phyloP scores from a whole-genome alignment of 1,284 basidiomycete species.

The Bondarzewia mesenterica region DNA sequence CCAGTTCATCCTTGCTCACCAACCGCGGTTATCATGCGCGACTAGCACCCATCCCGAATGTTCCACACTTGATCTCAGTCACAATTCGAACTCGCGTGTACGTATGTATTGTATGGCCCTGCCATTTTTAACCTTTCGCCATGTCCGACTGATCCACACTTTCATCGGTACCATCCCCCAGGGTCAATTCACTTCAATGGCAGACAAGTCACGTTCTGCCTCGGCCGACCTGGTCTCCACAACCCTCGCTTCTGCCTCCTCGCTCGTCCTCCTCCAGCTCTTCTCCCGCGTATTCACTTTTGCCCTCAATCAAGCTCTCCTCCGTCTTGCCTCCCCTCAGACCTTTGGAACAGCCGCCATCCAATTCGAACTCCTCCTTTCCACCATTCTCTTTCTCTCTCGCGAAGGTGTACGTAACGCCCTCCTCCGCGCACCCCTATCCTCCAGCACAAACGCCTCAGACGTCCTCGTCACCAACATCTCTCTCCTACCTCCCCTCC shows the following conservation, averaged over 20 bases:
- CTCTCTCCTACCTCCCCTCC: slow-evolving; percentile 22
- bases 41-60: no score
- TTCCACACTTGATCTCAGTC: no score
- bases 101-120: no score
- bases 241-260: slow-evolving; percentile 56
- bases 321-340: slow-evolving; percentile 79
- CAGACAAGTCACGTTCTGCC: background rate
- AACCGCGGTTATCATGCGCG: no score
- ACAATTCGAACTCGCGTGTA: no score
- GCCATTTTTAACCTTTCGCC: background rate
- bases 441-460: background rate
- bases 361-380: slow-evolving; percentile 81
- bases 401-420: slow-evolving; percentile 88
- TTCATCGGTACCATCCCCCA: background rate
- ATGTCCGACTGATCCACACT: background rate
- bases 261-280: slow-evolving; percentile 82
- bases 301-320: slow-evolving; percentile 78
- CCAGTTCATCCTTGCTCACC: no score
- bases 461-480: slow-evolving; percentile 20
- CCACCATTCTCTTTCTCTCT: slow-evolving; percentile 86
- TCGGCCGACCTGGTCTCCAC: slow-evolving; percentile 9
- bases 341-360: slow-evolving; percentile 84
- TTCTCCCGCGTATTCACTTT: slow-evolving; percentile 83
- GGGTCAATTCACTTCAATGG: background rate
- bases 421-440: slow-evolving; percentile 37